Percentiles rank a stretch among this genome's conserved stretches.
These are phyloP conservation scores for Haberlea rhodopensis DNA, from an alignment of 257 asterid genomes.

Conservation along the genomic window DNA sequence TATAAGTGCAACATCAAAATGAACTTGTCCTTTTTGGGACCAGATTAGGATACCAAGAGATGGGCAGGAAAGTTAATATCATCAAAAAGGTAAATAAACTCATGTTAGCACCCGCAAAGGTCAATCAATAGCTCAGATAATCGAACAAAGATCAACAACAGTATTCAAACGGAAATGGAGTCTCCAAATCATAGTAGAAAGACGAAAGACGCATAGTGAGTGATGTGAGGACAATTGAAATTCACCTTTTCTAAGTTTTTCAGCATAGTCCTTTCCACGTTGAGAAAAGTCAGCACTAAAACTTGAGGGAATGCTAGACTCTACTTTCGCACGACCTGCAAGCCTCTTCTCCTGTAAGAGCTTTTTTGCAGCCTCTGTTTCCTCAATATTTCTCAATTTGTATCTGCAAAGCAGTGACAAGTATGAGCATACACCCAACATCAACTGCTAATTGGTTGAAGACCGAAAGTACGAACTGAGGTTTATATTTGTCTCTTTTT, in stretches of 20 bases:
- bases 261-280: conserved; percentile 87
- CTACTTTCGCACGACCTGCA: conserved; percentile 61
- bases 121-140: not conserved
- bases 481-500: not conserved
- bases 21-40: not conserved
- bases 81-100: not conserved
- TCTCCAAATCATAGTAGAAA: conserved; percentile 16
- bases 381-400: conserved; percentile 89
- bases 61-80: not conserved
- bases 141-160: conserved; percentile 5
- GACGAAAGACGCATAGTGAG: conserved; percentile 11
- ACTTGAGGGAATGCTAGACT: conserved; percentile 77
- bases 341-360: conserved; percentile 90
- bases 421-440: conserved; percentile 24
- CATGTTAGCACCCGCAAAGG: no score
- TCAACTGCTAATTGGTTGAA: conserved; percentile 19
- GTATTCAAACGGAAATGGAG: not conserved
- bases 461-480: not conserved
- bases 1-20: not conserved
- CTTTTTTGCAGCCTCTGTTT: conserved; percentile 98
- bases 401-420: conserved; percentile 46
- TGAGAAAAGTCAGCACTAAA: conserved; percentile 83
- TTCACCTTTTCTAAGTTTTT: conserved; percentile 77
- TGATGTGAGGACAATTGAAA: conserved; percentile 24
- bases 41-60: not conserved